Conservation (phyloP, 306 rosid species). For the Glycyrrhiza uralensis region DNA sequence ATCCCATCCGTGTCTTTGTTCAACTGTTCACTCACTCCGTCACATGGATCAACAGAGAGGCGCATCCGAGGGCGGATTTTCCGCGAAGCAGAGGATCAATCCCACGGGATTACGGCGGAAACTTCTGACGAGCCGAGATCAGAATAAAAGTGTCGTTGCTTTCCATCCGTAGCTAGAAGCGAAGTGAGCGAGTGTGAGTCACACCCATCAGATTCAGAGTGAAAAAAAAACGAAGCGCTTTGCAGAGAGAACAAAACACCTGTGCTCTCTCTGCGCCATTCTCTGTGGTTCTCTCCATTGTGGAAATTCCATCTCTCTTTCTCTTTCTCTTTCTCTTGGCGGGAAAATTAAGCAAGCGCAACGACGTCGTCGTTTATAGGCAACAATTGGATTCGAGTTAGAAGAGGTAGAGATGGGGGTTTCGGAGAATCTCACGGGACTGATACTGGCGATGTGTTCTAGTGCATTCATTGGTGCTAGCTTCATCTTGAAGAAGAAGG, state of each 20-base stretch:
- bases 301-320: neutral
- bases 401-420: constrained; percentile 39
- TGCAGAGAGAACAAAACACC: neutral
- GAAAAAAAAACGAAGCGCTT: neutral
- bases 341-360: constrained; percentile 26
- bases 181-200: neutral
- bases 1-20: no score
- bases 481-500: constrained; percentile 93
- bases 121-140: constrained; percentile 10
- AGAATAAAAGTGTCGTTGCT: neutral
- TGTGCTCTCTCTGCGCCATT: neutral
- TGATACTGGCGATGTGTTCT: constrained; percentile 72
- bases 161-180: neutral
- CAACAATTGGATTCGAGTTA: neutral
- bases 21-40: no score
- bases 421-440: constrained; percentile 68
- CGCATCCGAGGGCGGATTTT: neutral
- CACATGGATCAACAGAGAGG: no score
- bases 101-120: neutral
- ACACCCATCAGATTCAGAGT: neutral
- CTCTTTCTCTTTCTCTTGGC: constrained; percentile 10
- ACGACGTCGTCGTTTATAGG: neutral
- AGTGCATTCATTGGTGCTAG: constrained; percentile 87
- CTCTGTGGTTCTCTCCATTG: neutral
- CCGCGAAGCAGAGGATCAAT: neutral